A percentile compares a stretch with the other conserved stretches of the same genome.
These are phyloP conservation scores for Sporothrix mexicana DNA, from an alignment of 2,329 filamentous ascomycete species.

Conservation along the genomic window DNA sequence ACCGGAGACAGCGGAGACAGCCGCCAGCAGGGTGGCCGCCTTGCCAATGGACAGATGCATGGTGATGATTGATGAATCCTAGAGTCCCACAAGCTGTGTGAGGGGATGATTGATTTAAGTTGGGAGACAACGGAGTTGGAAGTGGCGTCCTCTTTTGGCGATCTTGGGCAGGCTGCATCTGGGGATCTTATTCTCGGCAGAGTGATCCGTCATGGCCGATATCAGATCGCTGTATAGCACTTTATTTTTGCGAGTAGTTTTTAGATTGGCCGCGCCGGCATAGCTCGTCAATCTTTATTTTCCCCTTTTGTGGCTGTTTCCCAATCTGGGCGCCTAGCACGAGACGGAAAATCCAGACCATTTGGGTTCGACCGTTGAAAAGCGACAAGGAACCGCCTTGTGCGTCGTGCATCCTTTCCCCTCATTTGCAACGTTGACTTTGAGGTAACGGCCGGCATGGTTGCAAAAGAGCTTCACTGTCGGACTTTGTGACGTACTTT, in stretches of 20 bases:
- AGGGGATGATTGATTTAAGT: background rate
- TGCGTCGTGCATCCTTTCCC: background rate
- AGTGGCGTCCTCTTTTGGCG: background rate
- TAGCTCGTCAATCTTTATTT: slow-evolving; percentile 2
- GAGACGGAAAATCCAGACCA: background rate
- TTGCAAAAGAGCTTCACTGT: no score
- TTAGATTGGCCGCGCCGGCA: slow-evolving; percentile 1
- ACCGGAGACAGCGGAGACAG: background rate
- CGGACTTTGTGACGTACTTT: no score
- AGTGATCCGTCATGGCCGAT: background rate
- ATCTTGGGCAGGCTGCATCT: background rate
- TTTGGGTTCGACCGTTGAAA: no score
- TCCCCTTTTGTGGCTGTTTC: slow-evolving; percentile 12
- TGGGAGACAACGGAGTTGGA: background rate
- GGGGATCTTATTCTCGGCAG: background rate
- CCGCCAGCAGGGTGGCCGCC: background rate
- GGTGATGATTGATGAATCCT: background rate
- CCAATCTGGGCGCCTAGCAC: background rate
- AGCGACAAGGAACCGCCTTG: no score
- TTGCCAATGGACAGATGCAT: background rate
- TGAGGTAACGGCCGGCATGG: background rate
- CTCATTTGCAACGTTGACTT: slow-evolving; percentile 26
- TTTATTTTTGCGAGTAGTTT: background rate
- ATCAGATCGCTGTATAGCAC: slow-evolving; percentile 9
- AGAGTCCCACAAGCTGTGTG: background rate